These are phyloP conservation scores for Pueraria montana DNA, from an alignment of 306 rosid species.

Conservation along the genomic window DNA sequence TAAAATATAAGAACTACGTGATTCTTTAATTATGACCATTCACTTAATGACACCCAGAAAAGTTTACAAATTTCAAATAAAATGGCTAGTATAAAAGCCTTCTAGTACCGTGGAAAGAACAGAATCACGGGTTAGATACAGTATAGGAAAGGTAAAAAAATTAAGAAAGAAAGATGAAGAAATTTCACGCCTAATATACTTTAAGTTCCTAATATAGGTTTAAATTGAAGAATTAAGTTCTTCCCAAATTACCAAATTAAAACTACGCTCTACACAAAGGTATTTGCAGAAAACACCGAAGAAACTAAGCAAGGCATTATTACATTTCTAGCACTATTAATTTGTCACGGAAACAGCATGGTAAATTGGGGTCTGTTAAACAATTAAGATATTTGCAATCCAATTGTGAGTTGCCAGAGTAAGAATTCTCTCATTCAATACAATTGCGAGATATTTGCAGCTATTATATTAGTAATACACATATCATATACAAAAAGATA, in stretches of 20 bases:
- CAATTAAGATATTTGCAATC: not conserved
- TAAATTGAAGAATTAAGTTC: not conserved
- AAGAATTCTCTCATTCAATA: constrained; percentile 40
- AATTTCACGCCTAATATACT: too few species aligned
- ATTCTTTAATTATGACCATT: not conserved
- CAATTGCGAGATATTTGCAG: not conserved
- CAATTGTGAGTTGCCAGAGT: not conserved
- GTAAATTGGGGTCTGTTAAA: not conserved
- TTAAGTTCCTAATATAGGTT: not conserved
- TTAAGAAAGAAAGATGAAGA: too few species aligned
- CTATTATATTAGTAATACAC: constrained; percentile 9
- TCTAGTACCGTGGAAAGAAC: too few species aligned
- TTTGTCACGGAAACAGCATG: too few species aligned
- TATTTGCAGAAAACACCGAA: not conserved
- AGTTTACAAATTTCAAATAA: too few species aligned
- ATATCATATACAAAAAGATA: constrained; percentile 31
- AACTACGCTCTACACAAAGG: not conserved
- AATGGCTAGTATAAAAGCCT: too few species aligned
- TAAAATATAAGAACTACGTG: not conserved
- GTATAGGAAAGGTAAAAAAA: too few species aligned
- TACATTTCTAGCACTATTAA: too few species aligned
- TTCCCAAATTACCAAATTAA: not conserved
- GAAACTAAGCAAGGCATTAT: too few species aligned
- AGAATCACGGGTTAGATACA: too few species aligned
- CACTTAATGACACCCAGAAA: too few species aligned